phyloP scores from a whole-genome alignment of 345 rosid species.

The Salix caprea region DNA sequence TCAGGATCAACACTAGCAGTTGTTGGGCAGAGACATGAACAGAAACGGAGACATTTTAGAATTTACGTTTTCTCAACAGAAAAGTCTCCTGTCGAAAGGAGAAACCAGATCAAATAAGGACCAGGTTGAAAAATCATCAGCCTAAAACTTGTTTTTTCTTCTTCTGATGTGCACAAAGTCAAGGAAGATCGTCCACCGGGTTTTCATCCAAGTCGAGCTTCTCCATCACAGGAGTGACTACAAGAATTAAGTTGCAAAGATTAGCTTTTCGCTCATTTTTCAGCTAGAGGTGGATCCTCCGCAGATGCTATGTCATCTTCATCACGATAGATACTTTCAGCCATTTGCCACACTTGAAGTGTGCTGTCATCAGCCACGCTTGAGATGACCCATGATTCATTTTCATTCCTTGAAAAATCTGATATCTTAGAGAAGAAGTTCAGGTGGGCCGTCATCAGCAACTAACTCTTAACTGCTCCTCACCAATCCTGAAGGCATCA shows the following conservation, averaged over 20 bases:
- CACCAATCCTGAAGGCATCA: conserved; percentile 53
- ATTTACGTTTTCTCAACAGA: too few species aligned
- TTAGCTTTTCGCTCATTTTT: background rate
- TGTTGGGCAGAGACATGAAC: too few species aligned
- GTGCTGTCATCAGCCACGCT: conserved; percentile 77
- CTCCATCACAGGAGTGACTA: too few species aligned
- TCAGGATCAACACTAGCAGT: too few species aligned
- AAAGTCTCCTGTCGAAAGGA: too few species aligned
- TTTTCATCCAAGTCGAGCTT: too few species aligned
- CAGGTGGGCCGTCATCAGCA: conserved; percentile 80
- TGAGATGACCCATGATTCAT: conserved; percentile 67
- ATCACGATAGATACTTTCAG: conserved; percentile 61
- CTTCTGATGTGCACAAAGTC: too few species aligned
- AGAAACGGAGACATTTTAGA: too few species aligned
- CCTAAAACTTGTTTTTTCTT: too few species aligned
- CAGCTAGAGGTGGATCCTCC: conserved; percentile 7
- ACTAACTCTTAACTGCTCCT: conserved; percentile 73
- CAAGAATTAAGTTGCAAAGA: background rate
- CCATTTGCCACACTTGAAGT: conserved; percentile 79
- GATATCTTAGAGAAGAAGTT: conserved; percentile 67
- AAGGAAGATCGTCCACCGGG: too few species aligned
- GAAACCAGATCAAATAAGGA: too few species aligned
- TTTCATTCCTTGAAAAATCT: conserved; percentile 80
- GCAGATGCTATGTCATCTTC: conserved; percentile 21
- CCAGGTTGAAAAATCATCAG: too few species aligned